Evolutionary conservation across 164 flowering plant species (phyloP).

Genomic region (Magnolia changhungtana): DNA sequence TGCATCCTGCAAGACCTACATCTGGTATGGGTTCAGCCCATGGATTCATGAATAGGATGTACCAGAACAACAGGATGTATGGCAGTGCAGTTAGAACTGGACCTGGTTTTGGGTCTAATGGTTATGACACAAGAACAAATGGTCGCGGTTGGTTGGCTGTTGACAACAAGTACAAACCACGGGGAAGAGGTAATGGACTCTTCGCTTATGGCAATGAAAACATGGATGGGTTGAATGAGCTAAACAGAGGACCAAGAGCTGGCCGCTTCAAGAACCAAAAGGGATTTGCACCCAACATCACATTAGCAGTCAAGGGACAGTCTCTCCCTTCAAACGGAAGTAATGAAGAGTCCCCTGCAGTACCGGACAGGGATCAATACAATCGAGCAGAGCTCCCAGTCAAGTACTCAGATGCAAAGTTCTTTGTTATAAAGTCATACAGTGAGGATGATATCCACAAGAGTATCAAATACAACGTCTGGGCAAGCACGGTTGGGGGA

Average conservation of each 20-base stretch:
- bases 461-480: constrained; percentile 79
- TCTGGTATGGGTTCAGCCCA: constrained; percentile 22
- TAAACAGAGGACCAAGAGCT: constrained; percentile 81
- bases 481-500: constrained; percentile 91
- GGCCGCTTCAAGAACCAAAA: constrained; percentile 58
- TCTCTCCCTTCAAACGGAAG: constrained; percentile 22
- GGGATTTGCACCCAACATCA: constrained; percentile 28
- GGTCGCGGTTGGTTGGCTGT: constrained; percentile 56
- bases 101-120: constrained; percentile 35
- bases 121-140: constrained; percentile 33
- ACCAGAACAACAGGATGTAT: constrained; percentile 41
- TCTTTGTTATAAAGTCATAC: constrained; percentile 82
- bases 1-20: constrained; percentile 26
- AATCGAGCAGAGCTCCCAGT: constrained; percentile 62
- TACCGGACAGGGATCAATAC: constrained; percentile 56
- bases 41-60: constrained; percentile 44
- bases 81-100: constrained; percentile 31
- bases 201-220: constrained; percentile 53
- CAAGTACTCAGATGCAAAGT: constrained; percentile 68
- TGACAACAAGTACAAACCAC: constrained; percentile 62
- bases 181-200: constrained; percentile 56
- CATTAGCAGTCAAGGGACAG: constrained; percentile 59
- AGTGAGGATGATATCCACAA: constrained; percentile 97
- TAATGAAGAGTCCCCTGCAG: constrained; percentile 27
- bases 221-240: constrained; percentile 77